These are phyloP conservation scores for Didymellaceae sp. DNA, from an alignment of 2,329 filamentous ascomycete species.

Conservation along the genomic window DNA sequence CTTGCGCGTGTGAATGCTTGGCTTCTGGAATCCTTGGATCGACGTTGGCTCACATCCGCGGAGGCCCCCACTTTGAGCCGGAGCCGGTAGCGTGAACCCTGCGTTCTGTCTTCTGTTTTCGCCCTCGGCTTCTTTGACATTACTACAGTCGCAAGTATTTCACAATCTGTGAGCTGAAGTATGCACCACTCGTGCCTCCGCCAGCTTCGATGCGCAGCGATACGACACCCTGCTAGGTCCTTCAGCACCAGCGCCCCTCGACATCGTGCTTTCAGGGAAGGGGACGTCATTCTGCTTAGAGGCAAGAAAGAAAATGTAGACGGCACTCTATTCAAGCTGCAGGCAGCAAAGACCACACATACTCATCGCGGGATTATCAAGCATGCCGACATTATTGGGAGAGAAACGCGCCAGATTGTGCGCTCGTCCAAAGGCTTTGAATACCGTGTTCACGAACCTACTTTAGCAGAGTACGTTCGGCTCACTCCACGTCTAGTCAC, in stretches of 20 bases:
- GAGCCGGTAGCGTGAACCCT: conserved; percentile 13
- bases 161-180: conserved; percentile 12
- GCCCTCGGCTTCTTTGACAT: conserved; percentile 3
- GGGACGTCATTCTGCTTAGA: conserved; percentile 52
- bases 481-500: conserved; percentile 74
- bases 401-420: conserved; percentile 64
- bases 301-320: conserved; percentile 46
- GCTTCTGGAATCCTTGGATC: conserved; percentile 27
- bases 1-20: conserved; percentile 27
- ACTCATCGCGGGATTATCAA: conserved; percentile 58
- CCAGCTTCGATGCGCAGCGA: conserved; percentile 10
- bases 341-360: conserved; percentile 39
- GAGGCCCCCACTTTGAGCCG: conserved; percentile 11
- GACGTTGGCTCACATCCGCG: conserved; percentile 20
- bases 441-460: conserved; percentile 68
- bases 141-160: background rate
- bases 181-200: conserved; percentile 28
- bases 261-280: conserved; percentile 42
- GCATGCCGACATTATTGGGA: conserved; percentile 69
- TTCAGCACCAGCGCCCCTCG: conserved; percentile 30
- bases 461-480: conserved; percentile 75
- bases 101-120: conserved; percentile 11
- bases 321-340: conserved; percentile 51
- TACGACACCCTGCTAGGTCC: conserved; percentile 12
- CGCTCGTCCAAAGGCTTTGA: conserved; percentile 59